phyloP scores from a whole-genome alignment of 768 basidiomycete species.

The Suillus alpinus region DNA sequence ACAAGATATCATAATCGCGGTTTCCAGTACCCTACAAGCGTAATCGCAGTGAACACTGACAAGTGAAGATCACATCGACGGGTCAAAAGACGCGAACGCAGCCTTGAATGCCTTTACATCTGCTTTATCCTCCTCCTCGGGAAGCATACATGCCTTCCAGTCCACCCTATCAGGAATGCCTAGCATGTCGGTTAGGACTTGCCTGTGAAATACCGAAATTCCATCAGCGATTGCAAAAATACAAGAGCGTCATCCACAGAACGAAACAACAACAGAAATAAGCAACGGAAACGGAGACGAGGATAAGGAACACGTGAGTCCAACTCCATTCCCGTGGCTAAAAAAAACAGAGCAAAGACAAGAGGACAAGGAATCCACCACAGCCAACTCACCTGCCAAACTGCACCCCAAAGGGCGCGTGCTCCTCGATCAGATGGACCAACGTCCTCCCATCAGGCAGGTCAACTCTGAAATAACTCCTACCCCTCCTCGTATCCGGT shows the following conservation, averaged over 20 bases:
- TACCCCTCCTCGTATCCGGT: slow-evolving; percentile 4
- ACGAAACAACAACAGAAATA: neutral
- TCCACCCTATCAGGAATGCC: slow-evolving; percentile 77
- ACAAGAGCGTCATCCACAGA: neutral
- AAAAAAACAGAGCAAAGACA: neutral
- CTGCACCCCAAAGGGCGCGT: slow-evolving; percentile 82
- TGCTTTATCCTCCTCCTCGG: slow-evolving; percentile 81
- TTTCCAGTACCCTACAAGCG: neutral
- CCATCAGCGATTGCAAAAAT: slow-evolving; percentile 1
- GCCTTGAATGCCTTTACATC: slow-evolving; percentile 84
- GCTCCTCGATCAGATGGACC: slow-evolving; percentile 80
- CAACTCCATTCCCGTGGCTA: neutral
- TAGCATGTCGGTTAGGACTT: slow-evolving; percentile 76
- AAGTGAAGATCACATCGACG: slow-evolving; percentile 31
- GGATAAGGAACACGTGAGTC: neutral
- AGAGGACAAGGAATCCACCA: neutral
- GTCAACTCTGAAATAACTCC: slow-evolving; percentile 88
- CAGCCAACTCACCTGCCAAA: slow-evolving; percentile 77
- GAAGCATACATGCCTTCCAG: slow-evolving; percentile 85
- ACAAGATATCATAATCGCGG: neutral
- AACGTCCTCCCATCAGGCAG: slow-evolving; percentile 82
- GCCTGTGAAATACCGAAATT: slow-evolving; percentile 43
- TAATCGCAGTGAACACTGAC: neutral
- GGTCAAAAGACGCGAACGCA: slow-evolving; percentile 76
- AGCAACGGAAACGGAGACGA: neutral